These are phyloP conservation scores for Silene noctiflora DNA, from an alignment of 179 eudicot species.

Conservation along the genomic window DNA sequence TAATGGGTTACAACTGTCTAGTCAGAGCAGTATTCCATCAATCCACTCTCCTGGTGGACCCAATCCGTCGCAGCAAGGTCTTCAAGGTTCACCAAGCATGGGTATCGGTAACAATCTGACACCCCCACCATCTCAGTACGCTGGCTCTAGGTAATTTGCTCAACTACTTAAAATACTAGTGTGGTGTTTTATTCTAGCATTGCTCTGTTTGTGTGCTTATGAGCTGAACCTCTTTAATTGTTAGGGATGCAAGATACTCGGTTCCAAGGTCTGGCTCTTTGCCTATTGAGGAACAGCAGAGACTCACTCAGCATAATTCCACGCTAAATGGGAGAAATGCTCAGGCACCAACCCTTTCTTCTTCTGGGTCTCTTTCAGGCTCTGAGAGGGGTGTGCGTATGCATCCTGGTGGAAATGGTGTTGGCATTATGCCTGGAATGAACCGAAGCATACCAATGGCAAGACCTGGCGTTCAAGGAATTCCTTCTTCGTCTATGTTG, in stretches of 20 bases:
- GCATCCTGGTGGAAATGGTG: constrained; percentile 65
- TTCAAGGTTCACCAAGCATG: constrained; percentile 59
- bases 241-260: constrained; percentile 64
- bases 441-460: constrained; percentile 53
- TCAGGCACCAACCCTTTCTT: constrained; percentile 45
- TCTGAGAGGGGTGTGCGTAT: constrained; percentile 63
- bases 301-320: constrained; percentile 69
- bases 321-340: constrained; percentile 64
- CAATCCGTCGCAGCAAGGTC: constrained; percentile 49
- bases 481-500: constrained; percentile 56
- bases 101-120: constrained; percentile 51
- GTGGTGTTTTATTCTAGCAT: constrained; percentile 12
- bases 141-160: constrained; percentile 50
- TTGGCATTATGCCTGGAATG: constrained; percentile 51
- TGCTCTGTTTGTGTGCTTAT: neutral
- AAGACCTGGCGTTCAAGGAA: constrained; percentile 72
- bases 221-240: constrained; percentile 12
- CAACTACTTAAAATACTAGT: neutral
- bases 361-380: constrained; percentile 65
- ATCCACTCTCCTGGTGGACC: constrained; percentile 53
- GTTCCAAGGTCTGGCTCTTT: constrained; percentile 62
- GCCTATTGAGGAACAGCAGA: constrained; percentile 79
- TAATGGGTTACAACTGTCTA: constrained; percentile 52
- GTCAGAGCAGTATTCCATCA: constrained; percentile 46
- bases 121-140: constrained; percentile 53